Base-by-base conservation (phyloP, 768 basidiomycete species). In the Lyophyllum shimeji region DNA sequence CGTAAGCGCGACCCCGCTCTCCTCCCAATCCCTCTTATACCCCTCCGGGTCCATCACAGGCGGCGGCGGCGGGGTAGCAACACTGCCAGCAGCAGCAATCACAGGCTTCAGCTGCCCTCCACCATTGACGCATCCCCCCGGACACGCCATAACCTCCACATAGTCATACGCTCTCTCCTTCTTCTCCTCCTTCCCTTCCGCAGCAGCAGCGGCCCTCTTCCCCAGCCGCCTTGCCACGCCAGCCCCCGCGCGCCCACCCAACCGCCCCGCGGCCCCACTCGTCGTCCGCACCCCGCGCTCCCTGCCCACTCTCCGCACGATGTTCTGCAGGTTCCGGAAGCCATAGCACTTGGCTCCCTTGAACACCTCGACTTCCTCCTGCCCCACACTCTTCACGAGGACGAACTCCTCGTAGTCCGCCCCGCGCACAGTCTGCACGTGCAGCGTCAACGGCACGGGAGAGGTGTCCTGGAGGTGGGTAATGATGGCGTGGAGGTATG, bases 71-170 rank as follows among this genome's bases (percentile, higher is more conserved):
- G 43, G 17, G 6, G 51, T 13, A 44, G 42, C 2, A 21, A 52
- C 8, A 31, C 25, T 12, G 3, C 23, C 46, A 15, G 34, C 17
- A 3, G 24, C 11, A 27, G 42, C 40, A n/a, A 47, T 8, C 40
- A 70, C 57, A 17, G 76, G 75, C 65, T 79, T 80, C 52, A 89
- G 70, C 75, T 98, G 97, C 5, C 97, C 97, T 20, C 96, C 97
- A 7, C 97, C 97, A 68, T 98, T 98, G 40, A 97, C 93, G 69
- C 97, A 98, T 17, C 97, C 97, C 0, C 89, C 87, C 0, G 97
- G 97, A 75, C 97, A 99, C 31, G 97, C 97, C 97, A 99, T 98
- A 59, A 99, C 94, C 67, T 97, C 95, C 39, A 96, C 87, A 69
- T 94, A 97, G 73, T 96, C 93, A 68, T 93, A 93, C 42, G 78